Evolutionary conservation across 2,329 filamentous ascomycete species (phyloP).

Genomic region (Aspergillus aculeatus): DNA sequence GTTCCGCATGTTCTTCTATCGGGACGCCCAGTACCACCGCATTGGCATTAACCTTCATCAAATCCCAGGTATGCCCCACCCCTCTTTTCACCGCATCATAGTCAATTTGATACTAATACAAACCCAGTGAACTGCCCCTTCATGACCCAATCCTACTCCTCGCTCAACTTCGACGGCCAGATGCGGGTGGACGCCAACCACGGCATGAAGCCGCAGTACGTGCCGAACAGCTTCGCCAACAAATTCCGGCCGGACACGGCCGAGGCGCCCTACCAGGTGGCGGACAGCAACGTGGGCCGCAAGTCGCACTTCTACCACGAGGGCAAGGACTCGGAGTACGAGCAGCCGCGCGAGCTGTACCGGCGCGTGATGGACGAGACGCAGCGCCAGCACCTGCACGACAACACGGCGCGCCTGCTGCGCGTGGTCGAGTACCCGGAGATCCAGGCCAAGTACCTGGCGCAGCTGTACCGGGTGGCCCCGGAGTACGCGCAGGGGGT

Average conservation of each 20-base stretch:
- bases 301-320: slow-evolving; percentile 58
- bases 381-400: slow-evolving; percentile 47
- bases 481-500: slow-evolving; percentile 50
- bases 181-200: slow-evolving; percentile 51
- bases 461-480: slow-evolving; percentile 53
- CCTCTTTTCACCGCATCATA: neutral
- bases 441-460: slow-evolving; percentile 54
- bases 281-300: slow-evolving; percentile 51
- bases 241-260: slow-evolving; percentile 54
- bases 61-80: slow-evolving; percentile 34
- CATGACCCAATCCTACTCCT: slow-evolving; percentile 48
- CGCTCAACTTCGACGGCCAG: slow-evolving; percentile 51
- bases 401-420: slow-evolving; percentile 51
- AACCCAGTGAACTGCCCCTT: slow-evolving; percentile 43
- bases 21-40: slow-evolving; percentile 53
- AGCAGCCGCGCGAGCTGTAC: slow-evolving; percentile 53
- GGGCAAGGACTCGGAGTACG: slow-evolving; percentile 53
- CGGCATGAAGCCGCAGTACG: slow-evolving; percentile 51
- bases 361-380: slow-evolving; percentile 48
- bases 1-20: slow-evolving; percentile 52
- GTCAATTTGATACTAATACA: too few species aligned
- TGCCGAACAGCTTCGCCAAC: slow-evolving; percentile 52
- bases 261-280: slow-evolving; percentile 51
- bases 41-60: slow-evolving; percentile 55
- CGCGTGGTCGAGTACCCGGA: slow-evolving; percentile 44